Evolutionary conservation across 2,329 filamentous ascomycete species (phyloP), one percentile per base, ranked within the genome.

Genomic region (Exophiala phaeomuriformis): DNA sequence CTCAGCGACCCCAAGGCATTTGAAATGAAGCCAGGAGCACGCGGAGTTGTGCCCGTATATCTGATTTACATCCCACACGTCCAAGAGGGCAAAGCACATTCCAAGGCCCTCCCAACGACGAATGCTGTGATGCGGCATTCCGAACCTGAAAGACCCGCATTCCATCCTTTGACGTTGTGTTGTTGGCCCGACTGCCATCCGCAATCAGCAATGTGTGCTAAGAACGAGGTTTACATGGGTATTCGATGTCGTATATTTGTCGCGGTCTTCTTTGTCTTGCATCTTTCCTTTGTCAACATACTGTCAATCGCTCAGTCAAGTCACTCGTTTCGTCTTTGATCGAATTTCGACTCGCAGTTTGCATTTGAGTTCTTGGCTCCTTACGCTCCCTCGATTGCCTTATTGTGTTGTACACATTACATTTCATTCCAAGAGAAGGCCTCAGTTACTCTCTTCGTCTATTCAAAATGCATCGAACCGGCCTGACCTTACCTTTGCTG

Each of bases 381-480:
- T 19, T 19, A 2, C 19, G 19, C 19, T 19, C 19, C 19, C 19
- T 19, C 19, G 19, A 19, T 19, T 19, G 19, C 19, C 19, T 19
- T 2, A 19, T 19, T 19, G 19, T 19, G 19, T 19, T 19, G 19
- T 19, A 19, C 19, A 19, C 19, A 19, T 19, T 19, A 19, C 19
- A 19, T 19, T 19, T 19, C 19, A 19, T 19, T 19, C 19, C 19
- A 19, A 19, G 19, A 19, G 19, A 19, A 19, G 19, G 19, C 19
- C 19, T 19, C 19, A 19, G 19, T 19, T 19, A 41, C 42, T 43
- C 41, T 5, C 5, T 4, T 32, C 28, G 28, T 8, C 12, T 31
- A 8, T 27, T 5, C 48, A 47, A 47, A 10, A 59, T 59, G 57
- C 52, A 45, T 39, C 32, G 36, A 44, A 41, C 36, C 7, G 40